A percentile compares a stretch with the other conserved stretches of the same genome.
Evolutionary conservation across 192 early-diverging fungal species (phyloP).

Genomic region (Dissophora globulifera): DNA sequence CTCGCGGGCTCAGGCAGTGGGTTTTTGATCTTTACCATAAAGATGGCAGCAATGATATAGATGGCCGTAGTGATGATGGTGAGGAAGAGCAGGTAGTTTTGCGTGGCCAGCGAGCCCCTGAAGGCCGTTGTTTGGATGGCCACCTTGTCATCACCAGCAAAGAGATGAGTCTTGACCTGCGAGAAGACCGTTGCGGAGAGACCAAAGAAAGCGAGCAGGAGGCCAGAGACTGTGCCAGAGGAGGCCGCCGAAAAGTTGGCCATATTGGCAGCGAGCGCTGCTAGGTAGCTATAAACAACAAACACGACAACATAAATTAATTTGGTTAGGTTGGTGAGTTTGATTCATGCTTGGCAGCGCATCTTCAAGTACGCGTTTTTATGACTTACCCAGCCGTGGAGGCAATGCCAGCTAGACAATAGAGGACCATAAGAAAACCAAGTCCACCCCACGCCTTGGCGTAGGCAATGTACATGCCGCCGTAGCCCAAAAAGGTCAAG

Average conservation of each 20-base stretch:
- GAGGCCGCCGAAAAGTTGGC: constrained; percentile 49
- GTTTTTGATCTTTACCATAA: constrained; percentile 50
- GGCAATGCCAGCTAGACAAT: constrained; percentile 47
- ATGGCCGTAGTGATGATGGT: constrained; percentile 47
- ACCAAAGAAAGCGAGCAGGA: constrained; percentile 52
- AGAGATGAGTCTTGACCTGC: constrained; percentile 48
- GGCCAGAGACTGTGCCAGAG: constrained; percentile 47
- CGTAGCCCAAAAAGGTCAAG: constrained; percentile 44
- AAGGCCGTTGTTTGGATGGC: constrained; percentile 2
- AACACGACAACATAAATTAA: too few relatives aligned
- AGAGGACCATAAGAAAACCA: constrained; percentile 50
- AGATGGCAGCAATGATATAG: constrained; percentile 39
- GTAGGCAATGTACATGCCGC: constrained; percentile 54
- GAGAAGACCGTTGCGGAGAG: constrained; percentile 51
- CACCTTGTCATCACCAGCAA: constrained; percentile 31
- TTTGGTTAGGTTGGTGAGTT: too few relatives aligned
- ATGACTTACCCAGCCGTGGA: constrained; percentile 50
- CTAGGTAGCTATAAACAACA: constrained; percentile 24
- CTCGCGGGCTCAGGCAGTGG: constrained; percentile 20
- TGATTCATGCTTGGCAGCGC: too few relatives aligned
- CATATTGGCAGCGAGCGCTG: constrained; percentile 52
- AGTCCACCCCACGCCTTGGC: constrained; percentile 53
- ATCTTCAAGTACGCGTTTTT: too few relatives aligned
- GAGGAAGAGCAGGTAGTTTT: constrained; percentile 42
- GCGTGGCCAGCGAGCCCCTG: constrained; percentile 39